Base-by-base conservation (phyloP, 768 basidiomycete species). In the Fomitopsis serialis region DNA sequence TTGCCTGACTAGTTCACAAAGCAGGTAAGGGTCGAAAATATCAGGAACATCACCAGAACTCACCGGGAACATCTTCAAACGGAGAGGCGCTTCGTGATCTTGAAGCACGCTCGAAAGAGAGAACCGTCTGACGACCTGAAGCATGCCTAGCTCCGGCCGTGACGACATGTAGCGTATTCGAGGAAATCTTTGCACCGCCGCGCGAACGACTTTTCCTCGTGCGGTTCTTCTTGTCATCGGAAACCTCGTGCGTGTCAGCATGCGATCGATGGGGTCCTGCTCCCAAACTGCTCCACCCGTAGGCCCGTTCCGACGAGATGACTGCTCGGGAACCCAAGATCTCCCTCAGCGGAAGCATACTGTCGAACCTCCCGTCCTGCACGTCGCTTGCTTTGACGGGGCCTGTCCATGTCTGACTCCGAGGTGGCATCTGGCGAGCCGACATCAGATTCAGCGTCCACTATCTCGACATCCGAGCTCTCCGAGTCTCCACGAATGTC, bases 401-500 rank as follows among this genome's bases (percentile, higher is more conserved):
- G 21, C 13, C 35, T 25, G 12, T 52, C 50, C 15, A 37, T 45
- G 4, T 48, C 46, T 1, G 52, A 49, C 19, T 35, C 27, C 2
- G 44, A 45, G 2, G 43, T 42, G 24, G n/a, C 27, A 32, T 27
- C n/a, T 3, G 42, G 27, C 44, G 51, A 43, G 19, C 25, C 23
- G 32, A 35, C 32, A 4, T 45, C 22, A 6, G 37, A 40, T 15
- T 22, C 9, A n/a, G 15, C 29, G 11, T 47, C 43, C 7, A 35
- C 36, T 12, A 50, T 42, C 25, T 58, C 54, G 27, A 49, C 62
- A 32, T 79, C 77, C 22, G 78, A 78, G 66, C 82, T 85, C 62
- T 87, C 85, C 1, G 82, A 66, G 57, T 87, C 87, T 7, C 85
- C 86, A 56, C 70, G 78, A 49, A 87, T 73, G 6, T 78, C 75